phyloP scores from a whole-genome alignment of 495 filamentous ascomycete genomes.

The Aspergillus kassunensis region DNA sequence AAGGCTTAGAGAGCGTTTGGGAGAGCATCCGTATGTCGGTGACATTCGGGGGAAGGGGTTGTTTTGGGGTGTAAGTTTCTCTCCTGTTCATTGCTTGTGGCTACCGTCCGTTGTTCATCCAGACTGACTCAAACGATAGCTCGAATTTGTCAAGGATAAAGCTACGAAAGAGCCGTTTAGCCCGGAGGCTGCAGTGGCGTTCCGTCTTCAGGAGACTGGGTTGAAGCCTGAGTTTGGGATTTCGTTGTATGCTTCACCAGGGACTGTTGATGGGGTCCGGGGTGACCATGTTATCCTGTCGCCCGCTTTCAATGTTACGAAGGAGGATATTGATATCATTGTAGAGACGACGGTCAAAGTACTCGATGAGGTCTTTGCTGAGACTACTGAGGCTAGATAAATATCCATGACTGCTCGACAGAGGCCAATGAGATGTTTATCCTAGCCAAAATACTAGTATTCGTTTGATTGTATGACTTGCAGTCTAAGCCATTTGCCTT shows the following conservation, averaged over 20 bases:
- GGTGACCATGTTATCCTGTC: slow-evolving; percentile 77
- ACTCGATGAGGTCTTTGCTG: slow-evolving; percentile 31
- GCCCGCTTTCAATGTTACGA: slow-evolving; percentile 67
- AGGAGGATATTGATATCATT: slow-evolving; percentile 59
- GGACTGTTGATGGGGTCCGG: slow-evolving; percentile 59
- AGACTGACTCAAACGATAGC: slow-evolving; percentile 17
- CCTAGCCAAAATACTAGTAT: no score
- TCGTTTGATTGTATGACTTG: no score
- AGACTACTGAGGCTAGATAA: slow-evolving; percentile 6
- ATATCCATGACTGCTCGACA: no score
- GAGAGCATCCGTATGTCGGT: slow-evolving; percentile 43
- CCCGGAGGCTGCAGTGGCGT: slow-evolving; percentile 28
- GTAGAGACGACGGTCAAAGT: slow-evolving; percentile 39
- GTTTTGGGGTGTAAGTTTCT: slow-evolving; percentile 50
- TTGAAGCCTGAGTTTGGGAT: slow-evolving; percentile 52
- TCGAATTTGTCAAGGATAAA: slow-evolving; percentile 59
- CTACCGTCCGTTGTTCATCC: background rate
- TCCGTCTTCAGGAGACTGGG: slow-evolving; percentile 51
- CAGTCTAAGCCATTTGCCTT: background rate
- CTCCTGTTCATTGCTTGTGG: background rate
- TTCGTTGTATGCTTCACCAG: slow-evolving; percentile 65
- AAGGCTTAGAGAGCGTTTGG: slow-evolving; percentile 31
- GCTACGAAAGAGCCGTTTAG: slow-evolving; percentile 52
- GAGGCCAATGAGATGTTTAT: no score
- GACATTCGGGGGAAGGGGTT: slow-evolving; percentile 55